Evolutionary conservation across 352 stramenopile species (phyloP).

Genomic region (Phytophthora tentaculata): DNA sequence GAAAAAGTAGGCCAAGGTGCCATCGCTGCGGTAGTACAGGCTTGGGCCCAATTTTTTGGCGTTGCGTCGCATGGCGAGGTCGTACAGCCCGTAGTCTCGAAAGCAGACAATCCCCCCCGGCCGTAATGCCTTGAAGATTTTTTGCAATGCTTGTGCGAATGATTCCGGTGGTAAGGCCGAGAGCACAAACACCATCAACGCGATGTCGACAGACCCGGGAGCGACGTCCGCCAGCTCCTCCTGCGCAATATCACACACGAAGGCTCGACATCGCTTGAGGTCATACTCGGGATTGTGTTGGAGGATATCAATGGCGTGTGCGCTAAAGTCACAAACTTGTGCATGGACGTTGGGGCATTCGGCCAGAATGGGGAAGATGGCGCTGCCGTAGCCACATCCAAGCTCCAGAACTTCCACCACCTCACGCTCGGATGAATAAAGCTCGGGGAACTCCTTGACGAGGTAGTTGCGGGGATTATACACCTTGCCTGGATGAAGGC

Average conservation of each 20-base stretch:
- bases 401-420: constrained; percentile 74
- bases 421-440: constrained; percentile 43
- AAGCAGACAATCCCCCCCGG: constrained; percentile 84
- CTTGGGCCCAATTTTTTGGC: constrained; percentile 60
- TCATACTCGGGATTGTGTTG: constrained; percentile 59
- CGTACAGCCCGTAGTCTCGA: constrained; percentile 88
- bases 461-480: constrained; percentile 89
- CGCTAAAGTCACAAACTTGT: constrained; percentile 85
- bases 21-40: constrained; percentile 81
- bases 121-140: constrained; percentile 59
- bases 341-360: constrained; percentile 69
- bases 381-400: constrained; percentile 88
- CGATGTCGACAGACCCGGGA: constrained; percentile 67
- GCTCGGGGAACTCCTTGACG: constrained; percentile 80
- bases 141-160: constrained; percentile 56
- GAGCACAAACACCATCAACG: constrained; percentile 87
- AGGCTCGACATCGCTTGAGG: constrained; percentile 57
- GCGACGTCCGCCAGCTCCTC: constrained; percentile 54
- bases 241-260: constrained; percentile 75
- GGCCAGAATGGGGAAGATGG: constrained; percentile 84
- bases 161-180: constrained; percentile 72
- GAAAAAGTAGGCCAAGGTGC: constrained; percentile 83
- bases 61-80: constrained; percentile 87
- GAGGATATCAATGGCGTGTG: constrained; percentile 77
- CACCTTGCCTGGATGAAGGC: constrained; percentile 54